Conservation (phyloP, 345 rosid genomes). For the Rhodamnia rubescens region DNA sequence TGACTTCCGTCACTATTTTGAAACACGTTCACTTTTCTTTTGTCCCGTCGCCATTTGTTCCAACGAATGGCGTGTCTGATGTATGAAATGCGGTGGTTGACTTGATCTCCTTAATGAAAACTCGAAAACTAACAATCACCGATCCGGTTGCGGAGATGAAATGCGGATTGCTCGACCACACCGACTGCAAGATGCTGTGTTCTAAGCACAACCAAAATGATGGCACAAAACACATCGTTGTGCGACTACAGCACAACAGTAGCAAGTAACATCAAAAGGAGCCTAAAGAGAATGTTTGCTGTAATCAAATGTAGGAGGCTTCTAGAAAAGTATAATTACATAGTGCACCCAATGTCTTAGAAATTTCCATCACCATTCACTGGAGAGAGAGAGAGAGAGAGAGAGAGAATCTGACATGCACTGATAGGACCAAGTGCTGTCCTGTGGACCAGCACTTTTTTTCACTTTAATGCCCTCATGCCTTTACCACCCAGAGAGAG, state of each 20-base stretch:
- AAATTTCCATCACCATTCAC: neutral
- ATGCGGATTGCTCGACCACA: fast-evolving
- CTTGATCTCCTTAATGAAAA: neutral
- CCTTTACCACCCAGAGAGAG: neutral
- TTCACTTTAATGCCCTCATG: neutral
- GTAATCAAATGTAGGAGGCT: neutral
- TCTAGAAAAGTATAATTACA: neutral
- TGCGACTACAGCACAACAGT: neutral
- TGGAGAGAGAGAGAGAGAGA: neutral
- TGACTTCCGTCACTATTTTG: neutral
- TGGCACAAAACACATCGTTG: neutral
- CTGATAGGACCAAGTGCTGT: neutral
- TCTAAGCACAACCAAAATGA: neutral
- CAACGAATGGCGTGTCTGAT: neutral
- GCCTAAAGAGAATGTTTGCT: neutral
- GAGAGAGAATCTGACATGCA: neutral
- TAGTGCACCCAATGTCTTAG: neutral
- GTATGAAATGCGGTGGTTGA: neutral
- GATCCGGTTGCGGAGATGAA: neutral
- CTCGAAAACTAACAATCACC: neutral
- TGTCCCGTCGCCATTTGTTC: too few species aligned
- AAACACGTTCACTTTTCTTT: neutral
- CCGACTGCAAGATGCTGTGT: neutral
- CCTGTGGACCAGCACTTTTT: conserved; percentile 17
- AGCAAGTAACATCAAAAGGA: neutral